phyloP scores from a whole-genome alignment of 345 rosid genomes.

The Bretschneidera sinensis region DNA sequence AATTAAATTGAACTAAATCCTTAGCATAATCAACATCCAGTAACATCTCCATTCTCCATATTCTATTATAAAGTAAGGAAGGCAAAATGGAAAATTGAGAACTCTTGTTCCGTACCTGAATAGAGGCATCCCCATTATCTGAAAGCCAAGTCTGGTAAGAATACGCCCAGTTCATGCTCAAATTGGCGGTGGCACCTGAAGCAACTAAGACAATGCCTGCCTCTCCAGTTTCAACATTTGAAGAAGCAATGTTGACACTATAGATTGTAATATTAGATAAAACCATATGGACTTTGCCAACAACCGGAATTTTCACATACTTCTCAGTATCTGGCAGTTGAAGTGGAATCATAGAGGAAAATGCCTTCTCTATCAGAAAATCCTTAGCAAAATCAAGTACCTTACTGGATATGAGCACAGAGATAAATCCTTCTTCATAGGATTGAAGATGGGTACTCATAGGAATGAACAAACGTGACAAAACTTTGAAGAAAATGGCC shows the following conservation, averaged over 20 bases:
- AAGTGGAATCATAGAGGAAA: constrained; percentile 60
- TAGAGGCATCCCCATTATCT: constrained; percentile 57
- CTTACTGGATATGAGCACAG: constrained; percentile 37
- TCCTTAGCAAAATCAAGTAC: constrained; percentile 67
- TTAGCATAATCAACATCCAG: no score
- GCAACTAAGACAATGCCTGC: constrained; percentile 46
- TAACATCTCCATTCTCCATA: no score
- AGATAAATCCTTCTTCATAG: constrained; percentile 39
- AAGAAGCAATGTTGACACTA: constrained; percentile 37
- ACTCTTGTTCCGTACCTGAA: constrained; percentile 37
- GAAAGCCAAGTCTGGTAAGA: constrained; percentile 56
- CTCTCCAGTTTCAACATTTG: constrained; percentile 40
- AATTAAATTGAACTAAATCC: no score
- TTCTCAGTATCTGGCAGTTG: constrained; percentile 45
- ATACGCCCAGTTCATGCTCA: constrained; percentile 74
- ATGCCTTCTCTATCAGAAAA: constrained; percentile 42
- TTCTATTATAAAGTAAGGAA: no score
- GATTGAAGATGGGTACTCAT: constrained; percentile 34
- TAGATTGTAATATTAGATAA: constrained; percentile 47
- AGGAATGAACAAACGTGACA: constrained; percentile 30
- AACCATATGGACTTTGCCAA: constrained; percentile 54
- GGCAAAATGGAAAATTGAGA: no score
- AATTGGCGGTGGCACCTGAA: constrained; percentile 54
- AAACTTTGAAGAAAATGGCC: constrained; percentile 17
- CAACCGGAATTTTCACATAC: constrained; percentile 46